Evolutionary conservation across 805 yeast genomes (phyloP).

Genomic region (Metschnikowia amazonensis): DNA sequence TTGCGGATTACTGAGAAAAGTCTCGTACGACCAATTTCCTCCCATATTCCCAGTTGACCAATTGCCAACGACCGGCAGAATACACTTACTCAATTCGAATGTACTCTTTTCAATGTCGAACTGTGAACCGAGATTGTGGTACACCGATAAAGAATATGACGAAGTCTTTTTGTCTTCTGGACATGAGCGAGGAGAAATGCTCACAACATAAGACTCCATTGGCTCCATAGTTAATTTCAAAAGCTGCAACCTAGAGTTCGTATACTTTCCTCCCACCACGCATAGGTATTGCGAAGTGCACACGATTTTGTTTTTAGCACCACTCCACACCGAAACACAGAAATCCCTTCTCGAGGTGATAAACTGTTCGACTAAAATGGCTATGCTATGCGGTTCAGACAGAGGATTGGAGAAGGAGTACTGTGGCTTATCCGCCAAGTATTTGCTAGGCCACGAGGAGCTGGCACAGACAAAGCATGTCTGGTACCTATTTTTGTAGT

Average conservation of each 20-base stretch:
- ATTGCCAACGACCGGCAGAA: constrained; percentile 27
- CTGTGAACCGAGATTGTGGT: constrained; percentile 24
- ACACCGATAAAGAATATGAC: constrained; percentile 26
- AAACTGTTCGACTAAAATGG: constrained; percentile 11
- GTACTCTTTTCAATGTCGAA: constrained; percentile 28
- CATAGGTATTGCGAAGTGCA: constrained; percentile 20
- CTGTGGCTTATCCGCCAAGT: constrained; percentile 40
- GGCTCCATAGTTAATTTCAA: constrained; percentile 29
- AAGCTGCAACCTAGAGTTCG: constrained; percentile 37
- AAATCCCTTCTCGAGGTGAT: constrained; percentile 5
- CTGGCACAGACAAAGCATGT: constrained; percentile 22
- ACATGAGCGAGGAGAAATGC: constrained; percentile 19
- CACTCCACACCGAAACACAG: constrained; percentile 14
- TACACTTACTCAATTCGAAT: background rate
- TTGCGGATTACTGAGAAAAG: constrained; percentile 56
- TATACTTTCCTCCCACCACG: constrained; percentile 23
- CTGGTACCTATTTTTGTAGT: constrained; percentile 18
- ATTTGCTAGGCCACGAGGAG: constrained; percentile 10
- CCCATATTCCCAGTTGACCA: constrained; percentile 50
- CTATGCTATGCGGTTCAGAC: constrained; percentile 27
- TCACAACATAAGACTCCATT: constrained; percentile 24
- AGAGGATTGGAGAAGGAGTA: constrained; percentile 36
- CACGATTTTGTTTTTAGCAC: constrained; percentile 3
- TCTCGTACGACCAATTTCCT: constrained; percentile 49
- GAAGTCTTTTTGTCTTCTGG: constrained; percentile 10